Base-by-base conservation (phyloP, 345 rosid species). In the Populus davidiana region DNA sequence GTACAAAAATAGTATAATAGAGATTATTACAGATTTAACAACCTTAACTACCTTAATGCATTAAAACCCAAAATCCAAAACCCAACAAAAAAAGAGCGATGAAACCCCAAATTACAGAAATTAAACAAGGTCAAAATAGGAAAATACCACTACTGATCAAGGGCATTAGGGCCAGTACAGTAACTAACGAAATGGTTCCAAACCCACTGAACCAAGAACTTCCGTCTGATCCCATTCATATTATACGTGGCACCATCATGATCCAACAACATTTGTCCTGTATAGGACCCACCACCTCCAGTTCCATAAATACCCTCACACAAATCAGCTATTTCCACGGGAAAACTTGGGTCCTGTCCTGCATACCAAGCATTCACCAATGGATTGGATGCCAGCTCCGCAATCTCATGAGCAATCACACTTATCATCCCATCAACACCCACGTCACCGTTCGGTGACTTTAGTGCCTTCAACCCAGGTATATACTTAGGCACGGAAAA, bases 301-400 rank as follows among this genome's bases (percentile, higher is more conserved):
- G 99, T 91, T 36, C 99, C 99, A 39, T 95, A 95, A 18, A 95
- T 93, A 1, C 99, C 99, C 94, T 95, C 99, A 23, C 99, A 95
- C 61, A 95, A 83, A 74, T 95, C 99, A 8, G 97, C 99, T 41
- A 95, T 93, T 67, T 95, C 99, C 75, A 93, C 98, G 36, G 99
- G 99, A 33, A 86, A 86, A 20, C 82, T 91, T 69, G 99, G 98
- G 86, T 95, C 99, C 61, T 77, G 82, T 27, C 99, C 99, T 3
- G 99, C 99, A 50, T 91, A 95, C 99, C 99, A 95, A 3, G 97
- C 99, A 87, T 95, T 95, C 72, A 92, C 96, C 75, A 95, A 75
- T 59, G 99, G 99, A 83, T 95, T 95, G 18, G 96, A 86, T 27
- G 99, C 96, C 83, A 95, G 88, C 89, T 95, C 99, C 2, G 99